Evolutionary conservation across 148 eudicot species (phyloP).

Genomic region (Diospyros kaki): DNA sequence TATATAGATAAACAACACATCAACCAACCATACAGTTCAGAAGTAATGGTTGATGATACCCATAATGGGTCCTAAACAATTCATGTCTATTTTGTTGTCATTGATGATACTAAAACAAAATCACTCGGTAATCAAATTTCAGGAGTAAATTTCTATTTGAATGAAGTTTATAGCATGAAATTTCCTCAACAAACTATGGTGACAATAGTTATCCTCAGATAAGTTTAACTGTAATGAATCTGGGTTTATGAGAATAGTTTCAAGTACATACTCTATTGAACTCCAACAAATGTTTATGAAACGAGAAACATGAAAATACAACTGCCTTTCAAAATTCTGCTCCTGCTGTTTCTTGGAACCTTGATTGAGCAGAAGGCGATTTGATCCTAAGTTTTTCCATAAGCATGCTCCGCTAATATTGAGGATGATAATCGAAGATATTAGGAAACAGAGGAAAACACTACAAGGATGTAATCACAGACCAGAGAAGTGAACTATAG

Average conservation of each 20-base stretch:
- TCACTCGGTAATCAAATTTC: too few species aligned
- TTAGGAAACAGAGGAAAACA: constrained; percentile 11
- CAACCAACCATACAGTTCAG: too few species aligned
- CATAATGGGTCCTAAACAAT: too few species aligned
- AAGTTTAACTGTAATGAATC: neutral
- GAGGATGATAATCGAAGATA: neutral
- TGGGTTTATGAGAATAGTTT: neutral
- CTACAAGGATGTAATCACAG: constrained; percentile 18
- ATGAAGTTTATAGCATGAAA: too few species aligned
- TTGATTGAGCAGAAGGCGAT: constrained; percentile 3
- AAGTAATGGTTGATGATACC: too few species aligned
- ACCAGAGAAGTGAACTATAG: constrained; percentile 32
- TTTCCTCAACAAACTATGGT: neutral
- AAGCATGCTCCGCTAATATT: neutral
- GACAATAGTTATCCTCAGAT: neutral
- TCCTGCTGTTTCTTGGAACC: constrained; percentile 5
- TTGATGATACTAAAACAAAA: too few species aligned
- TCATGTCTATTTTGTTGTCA: too few species aligned
- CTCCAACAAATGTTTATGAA: neutral
- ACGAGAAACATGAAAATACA: constrained; percentile 3
- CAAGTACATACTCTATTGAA: neutral
- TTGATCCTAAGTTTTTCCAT: neutral
- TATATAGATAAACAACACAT: too few species aligned
- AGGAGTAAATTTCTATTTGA: too few species aligned
- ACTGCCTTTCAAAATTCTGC: constrained; percentile 11